phyloP scores from a whole-genome alignment of 2,329 filamentous ascomycete species.

The Pseudocercospora macadamiae region DNA sequence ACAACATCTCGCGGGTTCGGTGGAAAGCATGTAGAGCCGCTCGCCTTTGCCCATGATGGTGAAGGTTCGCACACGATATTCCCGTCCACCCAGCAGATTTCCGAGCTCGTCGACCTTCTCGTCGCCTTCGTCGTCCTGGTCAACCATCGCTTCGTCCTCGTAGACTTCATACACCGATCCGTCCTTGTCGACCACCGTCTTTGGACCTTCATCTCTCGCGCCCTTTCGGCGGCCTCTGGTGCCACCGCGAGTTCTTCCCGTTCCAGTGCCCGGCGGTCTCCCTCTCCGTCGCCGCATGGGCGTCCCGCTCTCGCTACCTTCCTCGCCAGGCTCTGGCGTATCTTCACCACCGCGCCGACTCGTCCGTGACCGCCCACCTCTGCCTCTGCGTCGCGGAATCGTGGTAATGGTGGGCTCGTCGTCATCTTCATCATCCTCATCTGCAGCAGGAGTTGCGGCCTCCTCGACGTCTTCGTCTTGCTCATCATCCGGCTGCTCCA shows the following conservation, averaged over 20 bases:
- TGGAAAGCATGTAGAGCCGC: slow-evolving; percentile 96
- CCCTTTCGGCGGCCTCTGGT: slow-evolving; percentile 75
- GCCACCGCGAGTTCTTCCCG: slow-evolving; percentile 52
- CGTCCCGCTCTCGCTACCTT: slow-evolving; percentile 51
- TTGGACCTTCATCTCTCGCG: slow-evolving; percentile 73
- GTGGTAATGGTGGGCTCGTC: slow-evolving; percentile 36
- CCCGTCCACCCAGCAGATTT: slow-evolving; percentile 77
- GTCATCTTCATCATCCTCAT: slow-evolving; percentile 36
- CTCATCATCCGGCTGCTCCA: slow-evolving; percentile 26
- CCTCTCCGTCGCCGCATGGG: slow-evolving; percentile 54
- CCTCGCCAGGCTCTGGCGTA: slow-evolving; percentile 55
- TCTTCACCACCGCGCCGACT: slow-evolving; percentile 60
- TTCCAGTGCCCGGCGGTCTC: slow-evolving; percentile 44
- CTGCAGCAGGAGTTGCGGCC: slow-evolving; percentile 29
- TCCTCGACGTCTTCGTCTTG: slow-evolving; percentile 31
- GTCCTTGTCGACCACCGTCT: slow-evolving; percentile 89
- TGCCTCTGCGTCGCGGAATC: slow-evolving; percentile 44
- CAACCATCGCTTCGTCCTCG: slow-evolving; percentile 87
- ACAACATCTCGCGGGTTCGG: slow-evolving; percentile 92
- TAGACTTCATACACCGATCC: slow-evolving; percentile 89
- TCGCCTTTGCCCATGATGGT: slow-evolving; percentile 82
- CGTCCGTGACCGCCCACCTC: slow-evolving; percentile 31
- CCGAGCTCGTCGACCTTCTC: slow-evolving; percentile 91
- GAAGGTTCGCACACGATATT: slow-evolving; percentile 95
- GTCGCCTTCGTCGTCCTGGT: slow-evolving; percentile 85